phyloP scores from a whole-genome alignment of 176 grass and related monocot species.

The Thinopyrum elongatum region DNA sequence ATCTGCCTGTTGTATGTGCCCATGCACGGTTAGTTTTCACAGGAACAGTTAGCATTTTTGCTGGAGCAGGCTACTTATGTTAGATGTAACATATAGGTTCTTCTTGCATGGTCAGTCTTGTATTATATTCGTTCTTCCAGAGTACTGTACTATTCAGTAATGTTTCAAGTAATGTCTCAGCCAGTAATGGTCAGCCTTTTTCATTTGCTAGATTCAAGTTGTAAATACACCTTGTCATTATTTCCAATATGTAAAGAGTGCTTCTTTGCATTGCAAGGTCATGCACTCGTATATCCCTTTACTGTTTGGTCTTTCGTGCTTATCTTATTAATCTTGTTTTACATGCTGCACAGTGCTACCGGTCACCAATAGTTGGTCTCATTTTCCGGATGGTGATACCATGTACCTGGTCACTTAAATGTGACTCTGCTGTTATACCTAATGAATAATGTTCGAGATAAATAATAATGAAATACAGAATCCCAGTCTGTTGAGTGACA shows the following conservation, averaged over 20 bases:
- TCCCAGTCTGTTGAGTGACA: not conserved
- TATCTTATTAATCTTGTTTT: not conserved
- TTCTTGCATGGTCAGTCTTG: slow-evolving; percentile 21
- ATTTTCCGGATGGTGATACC: not conserved
- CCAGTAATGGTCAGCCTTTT: not conserved
- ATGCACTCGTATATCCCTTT: not conserved
- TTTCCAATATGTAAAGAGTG: not conserved
- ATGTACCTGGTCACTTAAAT: not conserved
- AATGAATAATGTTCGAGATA: not conserved
- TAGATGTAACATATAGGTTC: slow-evolving; percentile 17
- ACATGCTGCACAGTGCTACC: slow-evolving; percentile 1
- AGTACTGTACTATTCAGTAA: not conserved
- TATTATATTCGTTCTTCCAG: slow-evolving; percentile 27
- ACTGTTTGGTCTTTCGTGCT: not conserved
- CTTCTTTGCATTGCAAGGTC: slow-evolving; percentile 62
- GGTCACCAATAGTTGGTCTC: not conserved
- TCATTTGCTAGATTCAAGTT: not conserved
- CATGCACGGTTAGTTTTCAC: not conserved
- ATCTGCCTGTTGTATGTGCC: not conserved
- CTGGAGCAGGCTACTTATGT: slow-evolving; percentile 28
- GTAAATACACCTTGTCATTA: not conserved
- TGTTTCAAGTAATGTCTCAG: not conserved
- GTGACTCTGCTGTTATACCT: not conserved
- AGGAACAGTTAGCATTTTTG: slow-evolving; percentile 37
- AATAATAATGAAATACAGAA: not conserved